Conservation (phyloP, 73 alveolate genomes). For the Urostyla sp. region DNA sequence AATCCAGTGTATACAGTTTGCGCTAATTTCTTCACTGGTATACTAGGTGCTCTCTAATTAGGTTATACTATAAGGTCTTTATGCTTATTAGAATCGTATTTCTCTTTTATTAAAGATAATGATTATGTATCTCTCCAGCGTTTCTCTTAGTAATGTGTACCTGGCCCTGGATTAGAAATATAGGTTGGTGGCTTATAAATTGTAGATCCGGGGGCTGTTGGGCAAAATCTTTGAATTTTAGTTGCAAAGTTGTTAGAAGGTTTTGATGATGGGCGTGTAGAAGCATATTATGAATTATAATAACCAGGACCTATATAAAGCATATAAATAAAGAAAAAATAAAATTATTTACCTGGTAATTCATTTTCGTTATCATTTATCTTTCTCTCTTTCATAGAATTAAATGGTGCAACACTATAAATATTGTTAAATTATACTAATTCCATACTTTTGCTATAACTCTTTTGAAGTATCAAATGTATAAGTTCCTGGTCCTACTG, state of each 20-base stretch:
- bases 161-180: conserved; percentile 70
- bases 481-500: too few species aligned
- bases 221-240: conserved; percentile 64
- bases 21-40: conserved; percentile 65
- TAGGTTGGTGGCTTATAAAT: conserved; percentile 49
- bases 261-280: conserved; percentile 8
- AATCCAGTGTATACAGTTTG: conserved; percentile 57
- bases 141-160: conserved; percentile 37
- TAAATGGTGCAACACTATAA: conserved; percentile 54
- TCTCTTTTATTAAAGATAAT: conserved; percentile 19
- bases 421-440: too few species aligned
- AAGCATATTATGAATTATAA: conserved; percentile 1
- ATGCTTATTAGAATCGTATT: conserved; percentile 43
- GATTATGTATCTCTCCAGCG: conserved; percentile 53
- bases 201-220: conserved; percentile 78
- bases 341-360: conserved; percentile 12
- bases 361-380: conserved; percentile 29
- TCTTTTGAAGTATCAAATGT: too few species aligned
- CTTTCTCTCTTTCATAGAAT: conserved; percentile 60
- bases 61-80: conserved; percentile 54
- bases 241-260: conserved; percentile 47
- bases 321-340: background rate
- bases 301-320: conserved; percentile 53
- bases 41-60: conserved; percentile 61
- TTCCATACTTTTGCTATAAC: too few species aligned